These are phyloP conservation scores for Trichocladium antarcticum DNA, from an alignment of 495 filamentous ascomycete genomes.

Conservation along the genomic window DNA sequence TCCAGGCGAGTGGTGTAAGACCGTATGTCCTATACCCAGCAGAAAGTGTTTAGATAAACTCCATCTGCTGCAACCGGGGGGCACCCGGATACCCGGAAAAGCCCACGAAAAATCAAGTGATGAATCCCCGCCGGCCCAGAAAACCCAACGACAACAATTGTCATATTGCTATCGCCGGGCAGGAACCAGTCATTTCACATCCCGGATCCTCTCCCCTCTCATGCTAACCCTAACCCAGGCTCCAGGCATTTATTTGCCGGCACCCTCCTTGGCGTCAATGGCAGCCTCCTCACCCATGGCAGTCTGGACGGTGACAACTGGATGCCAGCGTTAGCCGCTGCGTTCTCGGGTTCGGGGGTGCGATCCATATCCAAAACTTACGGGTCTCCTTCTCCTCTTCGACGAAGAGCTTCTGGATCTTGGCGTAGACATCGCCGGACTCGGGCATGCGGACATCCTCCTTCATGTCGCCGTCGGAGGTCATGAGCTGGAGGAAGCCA, in stretches of 20 bases:
- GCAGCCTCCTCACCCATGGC: constrained; percentile 92
- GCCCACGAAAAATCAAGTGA: constrained; percentile 23
- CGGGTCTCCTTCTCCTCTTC: constrained; percentile 60
- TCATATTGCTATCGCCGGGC: constrained; percentile 10
- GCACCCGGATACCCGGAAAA: constrained; percentile 14
- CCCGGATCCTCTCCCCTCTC: not conserved
- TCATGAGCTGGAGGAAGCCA: constrained; percentile 81
- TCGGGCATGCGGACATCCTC: constrained; percentile 92
- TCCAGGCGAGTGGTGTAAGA: constrained; percentile 19
- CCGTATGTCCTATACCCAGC: constrained; percentile 10
- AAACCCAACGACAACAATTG: constrained; percentile 7
- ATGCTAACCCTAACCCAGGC: not conserved
- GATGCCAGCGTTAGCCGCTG: constrained; percentile 15
- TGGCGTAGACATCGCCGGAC: constrained; percentile 71
- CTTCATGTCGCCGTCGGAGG: constrained; percentile 69
- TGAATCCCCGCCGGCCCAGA: constrained; percentile 14
- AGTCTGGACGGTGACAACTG: constrained; percentile 82
- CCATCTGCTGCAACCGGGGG: constrained; percentile 7
- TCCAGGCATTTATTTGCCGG: constrained; percentile 31
- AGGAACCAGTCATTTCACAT: constrained; percentile 11
- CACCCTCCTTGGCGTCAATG: constrained; percentile 93
- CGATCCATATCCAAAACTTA: constrained; percentile 43
- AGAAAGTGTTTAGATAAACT: constrained; percentile 18
- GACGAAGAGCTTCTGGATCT: constrained; percentile 62
- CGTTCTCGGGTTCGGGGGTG: not conserved